Conservation (phyloP, 2,329 filamentous ascomycete genomes). For the Botrytis fragariae region DNA sequence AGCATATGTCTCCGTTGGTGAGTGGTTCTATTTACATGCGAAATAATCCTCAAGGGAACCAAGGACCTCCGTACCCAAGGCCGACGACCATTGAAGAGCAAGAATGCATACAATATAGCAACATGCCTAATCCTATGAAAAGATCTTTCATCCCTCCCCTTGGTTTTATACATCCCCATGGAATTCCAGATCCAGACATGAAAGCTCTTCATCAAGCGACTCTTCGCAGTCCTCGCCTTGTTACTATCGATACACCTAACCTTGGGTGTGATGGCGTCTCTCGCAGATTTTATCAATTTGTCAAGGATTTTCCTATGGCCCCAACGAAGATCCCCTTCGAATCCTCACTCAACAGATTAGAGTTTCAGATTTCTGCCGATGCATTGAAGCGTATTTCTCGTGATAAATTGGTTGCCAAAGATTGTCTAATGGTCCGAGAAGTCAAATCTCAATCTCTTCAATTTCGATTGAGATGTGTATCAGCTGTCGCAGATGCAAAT, state of each 20-base stretch:
- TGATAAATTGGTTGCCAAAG: constrained; percentile 26
- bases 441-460: constrained; percentile 52
- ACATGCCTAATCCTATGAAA: constrained; percentile 23
- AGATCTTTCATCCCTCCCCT: constrained; percentile 41
- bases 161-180: constrained; percentile 39
- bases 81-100: constrained; percentile 5
- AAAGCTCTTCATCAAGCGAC: constrained; percentile 58
- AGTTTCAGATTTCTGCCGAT: constrained; percentile 35
- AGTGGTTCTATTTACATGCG: not conserved
- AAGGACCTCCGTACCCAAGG: not conserved
- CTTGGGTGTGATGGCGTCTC: constrained; percentile 32
- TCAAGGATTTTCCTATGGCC: constrained; percentile 50
- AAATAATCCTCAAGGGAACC: not conserved
- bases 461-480: constrained; percentile 68
- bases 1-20: not conserved
- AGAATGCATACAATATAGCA: constrained; percentile 39
- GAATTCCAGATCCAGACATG: constrained; percentile 45
- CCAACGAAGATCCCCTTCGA: constrained; percentile 42
- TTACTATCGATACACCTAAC: constrained; percentile 22
- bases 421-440: constrained; percentile 38
- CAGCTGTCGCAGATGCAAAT: constrained; percentile 29
- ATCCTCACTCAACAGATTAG: constrained; percentile 40
- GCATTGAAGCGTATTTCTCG: constrained; percentile 30
- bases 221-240: constrained; percentile 51
- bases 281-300: constrained; percentile 51